Evolutionary conservation across 768 basidiomycete species (phyloP), one percentile per base, ranked within the genome.

Genomic region (Kwoniella bestiolae): DNA sequence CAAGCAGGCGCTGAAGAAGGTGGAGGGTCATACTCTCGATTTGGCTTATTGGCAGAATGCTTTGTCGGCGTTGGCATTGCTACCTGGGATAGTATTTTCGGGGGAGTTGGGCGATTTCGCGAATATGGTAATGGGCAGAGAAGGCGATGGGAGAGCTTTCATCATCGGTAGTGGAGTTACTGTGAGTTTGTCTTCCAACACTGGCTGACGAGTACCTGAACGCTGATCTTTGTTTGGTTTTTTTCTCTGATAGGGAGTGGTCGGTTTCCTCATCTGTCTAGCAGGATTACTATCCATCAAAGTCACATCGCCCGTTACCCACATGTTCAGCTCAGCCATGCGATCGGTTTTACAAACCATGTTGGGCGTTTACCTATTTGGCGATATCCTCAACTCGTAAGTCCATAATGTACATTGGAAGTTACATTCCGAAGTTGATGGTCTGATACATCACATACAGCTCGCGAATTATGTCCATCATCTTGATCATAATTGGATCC

Each of bases 271-370:
- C 73, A 95, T 97, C 87, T 92, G 90, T 82, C 87, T 97, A 59
- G 93, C 94, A 9, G 92, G 91, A 69, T 82, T 94, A 62, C 85
- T 97, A 28, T 92, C 91, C 29, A 94, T 97, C 85, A 94, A 96
- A 80, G 90, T 97, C 68, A 97, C 94, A 5, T 94, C 92, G 1
- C 94, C 94, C 18, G 92, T 96, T 79, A 94, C 94, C 1, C 94
- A 97, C 82, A 97, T 97, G 67, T 68, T 71, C 66, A 65, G 62
- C 53, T 59, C 70, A n/a, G 70, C 70, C 18, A 67, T 68, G 41
- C 32, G 71, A 52, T 69, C 68, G 1, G 71, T 72, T 11, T 29
- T 73, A 3, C 72, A 73, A 60, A 70, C 69, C 18, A 52, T 73
- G 23, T 47, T 73, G 31, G 72, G 72, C 0, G 69, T 70, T 9